Conservation (phyloP, 305 asterid species). For the Fraxinus platypoda region DNA sequence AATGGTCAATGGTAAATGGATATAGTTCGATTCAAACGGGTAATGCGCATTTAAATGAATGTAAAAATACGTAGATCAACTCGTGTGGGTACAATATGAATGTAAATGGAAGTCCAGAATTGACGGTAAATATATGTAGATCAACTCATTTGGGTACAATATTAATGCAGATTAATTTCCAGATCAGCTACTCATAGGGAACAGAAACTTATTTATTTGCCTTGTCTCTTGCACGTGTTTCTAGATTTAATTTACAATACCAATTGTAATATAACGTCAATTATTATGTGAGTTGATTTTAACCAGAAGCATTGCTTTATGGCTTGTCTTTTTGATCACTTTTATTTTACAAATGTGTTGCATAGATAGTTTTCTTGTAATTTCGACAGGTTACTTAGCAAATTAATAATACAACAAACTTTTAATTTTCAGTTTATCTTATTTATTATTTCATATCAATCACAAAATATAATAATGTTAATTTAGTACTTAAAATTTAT, state of each 20-base stretch:
- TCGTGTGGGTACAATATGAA: neutral
- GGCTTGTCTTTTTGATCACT: neutral
- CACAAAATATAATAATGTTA: too few species aligned
- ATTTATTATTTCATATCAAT: neutral
- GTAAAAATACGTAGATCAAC: neutral
- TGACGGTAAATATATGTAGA: neutral
- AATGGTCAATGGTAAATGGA: neutral
- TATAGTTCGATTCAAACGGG: neutral
- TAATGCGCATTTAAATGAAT: neutral
- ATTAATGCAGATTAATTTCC: neutral
- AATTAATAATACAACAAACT: neutral
- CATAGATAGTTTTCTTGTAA: neutral
- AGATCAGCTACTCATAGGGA: neutral
- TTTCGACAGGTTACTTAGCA: neutral
- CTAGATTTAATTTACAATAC: neutral
- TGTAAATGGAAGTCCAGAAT: neutral
- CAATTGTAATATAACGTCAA: neutral
- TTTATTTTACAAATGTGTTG: neutral
- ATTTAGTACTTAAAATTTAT: neutral
- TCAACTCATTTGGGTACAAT: neutral
- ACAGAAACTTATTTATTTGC: neutral
- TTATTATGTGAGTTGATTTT: neutral
- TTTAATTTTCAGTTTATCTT: neutral
- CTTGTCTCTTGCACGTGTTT: neutral
- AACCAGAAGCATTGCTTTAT: neutral